phyloP scores from a whole-genome alignment of 768 basidiomycete species.

The Coprinellus aureogranulatus region DNA sequence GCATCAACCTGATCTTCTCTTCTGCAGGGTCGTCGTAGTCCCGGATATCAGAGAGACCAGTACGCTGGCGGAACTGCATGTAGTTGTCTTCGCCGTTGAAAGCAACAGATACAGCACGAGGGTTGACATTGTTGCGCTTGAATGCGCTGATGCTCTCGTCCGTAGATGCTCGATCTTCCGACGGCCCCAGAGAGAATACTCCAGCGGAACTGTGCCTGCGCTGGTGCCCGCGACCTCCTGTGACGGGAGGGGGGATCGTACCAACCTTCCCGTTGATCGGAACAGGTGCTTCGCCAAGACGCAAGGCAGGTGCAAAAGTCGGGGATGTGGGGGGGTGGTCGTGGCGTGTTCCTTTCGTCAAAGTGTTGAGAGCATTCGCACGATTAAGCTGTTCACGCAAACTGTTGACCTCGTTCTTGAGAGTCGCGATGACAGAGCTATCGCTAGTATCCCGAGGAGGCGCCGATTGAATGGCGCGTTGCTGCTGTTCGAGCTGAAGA shows the following conservation, averaged over 20 bases:
- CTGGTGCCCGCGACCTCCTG: conserved; percentile 58
- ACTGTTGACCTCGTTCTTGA: conserved; percentile 89
- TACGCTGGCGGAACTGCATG: conserved; percentile 55
- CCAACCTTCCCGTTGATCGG: conserved; percentile 19
- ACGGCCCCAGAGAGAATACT: conserved; percentile 57
- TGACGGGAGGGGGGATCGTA: conserved; percentile 3
- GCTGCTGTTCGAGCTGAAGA: conserved; percentile 71
- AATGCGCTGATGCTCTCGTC: conserved; percentile 77
- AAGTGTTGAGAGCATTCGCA: conserved; percentile 85
- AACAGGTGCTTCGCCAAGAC: conserved; percentile 47
- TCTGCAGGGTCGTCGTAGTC: conserved; percentile 87
- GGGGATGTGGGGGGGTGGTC: conserved; percentile 77
- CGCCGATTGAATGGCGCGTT: conserved; percentile 62
- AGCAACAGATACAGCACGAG: conserved; percentile 85
- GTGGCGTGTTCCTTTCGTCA: conserved; percentile 73
- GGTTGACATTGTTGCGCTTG: conserved; percentile 71
- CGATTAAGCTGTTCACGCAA: conserved; percentile 95
- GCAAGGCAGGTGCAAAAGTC: conserved; percentile 79
- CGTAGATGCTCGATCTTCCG: conserved; percentile 68
- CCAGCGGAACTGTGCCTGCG: conserved; percentile 87
- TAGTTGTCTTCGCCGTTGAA: conserved; percentile 79
- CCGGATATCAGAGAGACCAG: conserved; percentile 69
- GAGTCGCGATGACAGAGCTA: conserved; percentile 77
- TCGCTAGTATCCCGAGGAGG: conserved; percentile 77
- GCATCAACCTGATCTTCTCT: conserved; percentile 92